A percentile compares a stretch with the other conserved stretches of the same genome.
Evolutionary conservation across 371 early-diverging fungal species (phyloP).

Genomic region (Rhizopus sp.): DNA sequence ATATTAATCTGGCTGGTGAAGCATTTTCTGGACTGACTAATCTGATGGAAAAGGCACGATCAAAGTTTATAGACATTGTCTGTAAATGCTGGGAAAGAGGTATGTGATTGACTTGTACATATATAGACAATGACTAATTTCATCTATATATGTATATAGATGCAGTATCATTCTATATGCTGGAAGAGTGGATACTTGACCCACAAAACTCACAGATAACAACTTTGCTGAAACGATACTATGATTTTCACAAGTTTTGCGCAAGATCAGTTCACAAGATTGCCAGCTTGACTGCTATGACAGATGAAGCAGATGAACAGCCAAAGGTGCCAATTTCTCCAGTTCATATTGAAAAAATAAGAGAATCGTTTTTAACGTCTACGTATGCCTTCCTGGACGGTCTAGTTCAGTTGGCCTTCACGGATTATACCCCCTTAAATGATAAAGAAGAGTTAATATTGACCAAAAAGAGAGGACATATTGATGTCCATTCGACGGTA

Average conservation of each 20-base stretch:
- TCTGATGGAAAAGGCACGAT: conserved; percentile 56
- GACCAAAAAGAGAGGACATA: conserved; percentile 41
- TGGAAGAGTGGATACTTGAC: conserved; percentile 88
- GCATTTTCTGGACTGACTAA: conserved; percentile 56
- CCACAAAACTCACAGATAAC: conserved; percentile 72
- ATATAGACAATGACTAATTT: conserved; percentile 8
- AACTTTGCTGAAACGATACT: conserved; percentile 63
- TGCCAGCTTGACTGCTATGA: conserved; percentile 55
- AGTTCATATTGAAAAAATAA: conserved; percentile 57
- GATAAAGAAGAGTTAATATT: conserved; percentile 41
- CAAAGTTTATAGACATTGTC: conserved; percentile 57
- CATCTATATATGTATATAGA: conserved; percentile 64
- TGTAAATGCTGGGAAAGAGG: conserved; percentile 63
- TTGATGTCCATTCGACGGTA: conserved; percentile 51
- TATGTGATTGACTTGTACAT: conserved; percentile 11
- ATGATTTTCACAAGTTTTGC: conserved; percentile 72
- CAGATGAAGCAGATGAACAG: conserved; percentile 31
- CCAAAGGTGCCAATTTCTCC: conserved; percentile 25
- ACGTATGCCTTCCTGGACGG: conserved; percentile 74
- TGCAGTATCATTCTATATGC: conserved; percentile 72
- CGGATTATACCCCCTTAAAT: conserved; percentile 50
- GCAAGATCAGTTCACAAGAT: conserved; percentile 64
- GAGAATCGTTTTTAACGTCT: conserved; percentile 65
- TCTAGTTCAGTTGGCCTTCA: conserved; percentile 63
- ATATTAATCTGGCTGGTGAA: conserved; percentile 56